Evolutionary conservation across 306 rosid species (phyloP), one percentile per base, ranked within the genome.

Genomic region (Prunus armeniaca): DNA sequence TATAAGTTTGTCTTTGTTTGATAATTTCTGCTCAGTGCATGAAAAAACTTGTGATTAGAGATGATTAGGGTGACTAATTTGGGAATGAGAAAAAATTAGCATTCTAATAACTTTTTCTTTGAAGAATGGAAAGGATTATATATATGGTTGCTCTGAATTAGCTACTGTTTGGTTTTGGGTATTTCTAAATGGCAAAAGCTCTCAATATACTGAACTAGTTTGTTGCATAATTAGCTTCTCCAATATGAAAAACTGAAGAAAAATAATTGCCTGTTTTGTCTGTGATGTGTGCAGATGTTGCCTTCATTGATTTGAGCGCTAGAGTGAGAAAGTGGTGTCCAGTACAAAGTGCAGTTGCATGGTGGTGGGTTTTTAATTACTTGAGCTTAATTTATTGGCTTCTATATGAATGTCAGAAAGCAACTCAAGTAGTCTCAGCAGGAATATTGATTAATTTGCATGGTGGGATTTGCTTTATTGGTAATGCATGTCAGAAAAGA

Each of bases 371-470:
- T 34, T 34, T 34, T 34, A 34, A 34, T 34, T 34, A 34, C 43
- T 34, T 34, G 43, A 6, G 58, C 18, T 52, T 19, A 3, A 58
- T 25, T 58, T 24, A 11, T n/a, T 72, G 45, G 66, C 47, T 56
- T 72, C 1, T 72, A 72, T 70, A 5, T 56, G 47, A 72, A 72
- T 55, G 66, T 72, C 76, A 72, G 22, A 17, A 56, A 56, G 65
- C 27, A 71, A 71, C 51, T 54, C 56, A 8, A 60, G 43, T 34
- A 34, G 43, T 34, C 43, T 34, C 9, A 32, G 8, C 43, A 34
- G 9, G 43, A 6, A 34, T 1, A 34, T 34, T 34, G 41, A 34
- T 34, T 34, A 34, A 34, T 34, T 34, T 54, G 65, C 66, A 72
- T 56, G 66, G 54, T 72, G 55, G 66, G 66, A 22, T 72, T 72